phyloP scores from a whole-genome alignment of 2,329 filamentous ascomycete genomes.

The Penicillium freii region DNA sequence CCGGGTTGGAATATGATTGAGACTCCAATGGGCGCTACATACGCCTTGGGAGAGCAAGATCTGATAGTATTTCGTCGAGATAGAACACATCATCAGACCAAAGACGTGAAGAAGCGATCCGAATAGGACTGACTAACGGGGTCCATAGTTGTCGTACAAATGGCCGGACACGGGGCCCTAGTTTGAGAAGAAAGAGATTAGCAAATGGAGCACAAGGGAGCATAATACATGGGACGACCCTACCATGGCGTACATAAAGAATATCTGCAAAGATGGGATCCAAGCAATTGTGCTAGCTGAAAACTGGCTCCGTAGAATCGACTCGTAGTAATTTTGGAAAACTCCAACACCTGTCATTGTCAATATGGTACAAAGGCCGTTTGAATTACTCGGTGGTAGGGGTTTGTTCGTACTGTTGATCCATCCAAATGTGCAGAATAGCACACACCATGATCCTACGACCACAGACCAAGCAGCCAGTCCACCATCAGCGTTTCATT shows the following conservation, averaged over 20 bases:
- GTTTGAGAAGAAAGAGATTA: neutral
- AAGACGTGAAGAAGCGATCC: slow-evolving; percentile 52
- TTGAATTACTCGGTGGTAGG: neutral
- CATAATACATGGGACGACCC: neutral
- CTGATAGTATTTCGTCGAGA: slow-evolving; percentile 56
- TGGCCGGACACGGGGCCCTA: slow-evolving; percentile 59
- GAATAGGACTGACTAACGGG: slow-evolving; percentile 50
- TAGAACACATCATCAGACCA: slow-evolving; percentile 57
- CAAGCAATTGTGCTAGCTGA: slow-evolving; percentile 56
- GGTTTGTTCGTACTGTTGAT: slow-evolving; percentile 38
- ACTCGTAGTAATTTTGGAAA: slow-evolving; percentile 60
- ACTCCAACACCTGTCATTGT: slow-evolving; percentile 46
- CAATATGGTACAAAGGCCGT: neutral
- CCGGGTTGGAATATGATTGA: slow-evolving; percentile 49
- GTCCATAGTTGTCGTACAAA: slow-evolving; percentile 62
- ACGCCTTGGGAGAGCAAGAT: slow-evolving; percentile 55
- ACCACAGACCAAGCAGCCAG: slow-evolving; percentile 56
- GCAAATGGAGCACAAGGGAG: neutral
- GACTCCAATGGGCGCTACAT: slow-evolving; percentile 50
- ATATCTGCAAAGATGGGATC: slow-evolving; percentile 52
- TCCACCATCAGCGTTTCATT: slow-evolving; percentile 8
- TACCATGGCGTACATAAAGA: slow-evolving; percentile 21
- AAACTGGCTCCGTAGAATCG: slow-evolving; percentile 47
- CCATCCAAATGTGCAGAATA: slow-evolving; percentile 51
- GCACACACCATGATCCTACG: slow-evolving; percentile 42